These are phyloP conservation scores for Magnolia kwangsiensis DNA, from an alignment of 164 flowering plant genomes.

Conservation along the genomic window DNA sequence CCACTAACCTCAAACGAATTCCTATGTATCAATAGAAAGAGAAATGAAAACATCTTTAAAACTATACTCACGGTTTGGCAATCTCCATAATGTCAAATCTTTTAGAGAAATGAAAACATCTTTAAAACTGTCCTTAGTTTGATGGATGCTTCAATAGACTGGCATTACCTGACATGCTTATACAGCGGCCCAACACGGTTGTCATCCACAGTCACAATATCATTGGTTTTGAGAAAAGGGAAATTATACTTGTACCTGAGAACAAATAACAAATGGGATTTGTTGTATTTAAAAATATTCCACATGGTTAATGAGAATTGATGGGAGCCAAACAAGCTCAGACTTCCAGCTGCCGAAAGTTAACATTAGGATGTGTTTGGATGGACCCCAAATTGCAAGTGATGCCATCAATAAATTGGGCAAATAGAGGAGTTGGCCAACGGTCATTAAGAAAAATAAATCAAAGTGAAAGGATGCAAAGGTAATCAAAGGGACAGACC, in stretches of 20 bases:
- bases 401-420: not conserved
- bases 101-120: no score
- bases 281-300: not conserved
- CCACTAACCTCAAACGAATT: no score
- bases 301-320: not conserved
- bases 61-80: no score
- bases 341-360: not conserved
- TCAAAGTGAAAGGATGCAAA: not conserved
- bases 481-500: no score
- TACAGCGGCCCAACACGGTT: slow-evolving; percentile 82
- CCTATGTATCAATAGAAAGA: no score
- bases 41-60: no score
- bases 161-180: slow-evolving; percentile 64
- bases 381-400: not conserved
- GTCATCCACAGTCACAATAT: slow-evolving; percentile 67
- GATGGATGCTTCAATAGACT: not conserved
- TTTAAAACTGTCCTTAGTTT: not conserved
- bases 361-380: not conserved
- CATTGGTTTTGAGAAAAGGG: slow-evolving; percentile 68
- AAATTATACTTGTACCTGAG: slow-evolving; percentile 79
- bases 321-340: not conserved
- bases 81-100: no score
- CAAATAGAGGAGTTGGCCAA: not conserved
- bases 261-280: not conserved
- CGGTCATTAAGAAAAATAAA: not conserved